Evolutionary conservation across 208 protist genomes (phyloP).

Genomic region (Leishmania aethiopica): DNA sequence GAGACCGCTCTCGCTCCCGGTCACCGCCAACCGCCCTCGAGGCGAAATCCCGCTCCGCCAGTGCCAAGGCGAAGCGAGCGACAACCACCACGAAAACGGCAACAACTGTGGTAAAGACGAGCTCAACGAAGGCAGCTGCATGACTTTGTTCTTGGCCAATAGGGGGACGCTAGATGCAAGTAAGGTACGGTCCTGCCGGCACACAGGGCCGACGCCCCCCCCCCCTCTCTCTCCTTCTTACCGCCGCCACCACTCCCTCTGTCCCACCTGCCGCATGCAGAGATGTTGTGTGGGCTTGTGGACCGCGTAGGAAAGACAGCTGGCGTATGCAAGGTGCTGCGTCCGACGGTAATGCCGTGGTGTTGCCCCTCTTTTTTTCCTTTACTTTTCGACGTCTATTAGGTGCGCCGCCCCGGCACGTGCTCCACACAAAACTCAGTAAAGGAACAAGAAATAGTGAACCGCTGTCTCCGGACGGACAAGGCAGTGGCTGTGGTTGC

Average conservation of each 20-base stretch:
- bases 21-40: neutral
- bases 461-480: neutral
- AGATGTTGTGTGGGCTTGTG: neutral
- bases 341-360: neutral
- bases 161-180: neutral
- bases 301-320: neutral
- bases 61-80: neutral
- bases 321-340: neutral
- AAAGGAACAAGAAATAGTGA: neutral
- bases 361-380: neutral
- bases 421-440: neutral
- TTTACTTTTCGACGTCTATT: neutral
- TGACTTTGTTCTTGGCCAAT: neutral
- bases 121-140: neutral
- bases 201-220: neutral
- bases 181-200: too few relatives aligned
- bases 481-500: neutral
- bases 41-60: slow-evolving; percentile 3
- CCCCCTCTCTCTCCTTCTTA: neutral
- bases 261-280: neutral
- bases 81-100: neutral
- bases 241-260: neutral
- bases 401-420: too few relatives aligned
- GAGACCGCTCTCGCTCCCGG: slow-evolving; percentile 19
- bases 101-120: slow-evolving; percentile 5